A percentile compares a stretch with the other conserved stretches of the same genome.
phyloP scores from a whole-genome alignment of 1,284 basidiomycete species.

The Chalciporus sp. region DNA sequence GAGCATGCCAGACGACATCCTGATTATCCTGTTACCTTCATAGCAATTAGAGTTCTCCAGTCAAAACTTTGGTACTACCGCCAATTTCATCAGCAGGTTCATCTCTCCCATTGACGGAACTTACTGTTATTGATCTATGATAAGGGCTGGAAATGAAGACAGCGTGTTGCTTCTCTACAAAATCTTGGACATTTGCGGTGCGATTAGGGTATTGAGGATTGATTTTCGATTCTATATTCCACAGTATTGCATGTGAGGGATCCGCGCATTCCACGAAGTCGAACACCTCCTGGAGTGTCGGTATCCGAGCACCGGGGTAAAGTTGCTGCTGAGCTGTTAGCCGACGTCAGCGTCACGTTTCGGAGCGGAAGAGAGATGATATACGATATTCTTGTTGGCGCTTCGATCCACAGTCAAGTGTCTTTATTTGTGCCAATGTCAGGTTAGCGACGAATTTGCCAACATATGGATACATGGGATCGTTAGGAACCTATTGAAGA shows the following conservation, averaged over 20 bases:
- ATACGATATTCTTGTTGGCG: constrained; percentile 63
- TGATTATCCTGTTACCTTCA: constrained; percentile 52
- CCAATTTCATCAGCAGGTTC: constrained; percentile 1
- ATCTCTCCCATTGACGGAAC: constrained; percentile 21
- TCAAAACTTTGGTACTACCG: constrained; percentile 74
- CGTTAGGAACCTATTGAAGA: constrained; percentile 45
- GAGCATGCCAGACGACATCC: not conserved
- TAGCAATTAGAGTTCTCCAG: constrained; percentile 69
- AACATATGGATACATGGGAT: constrained; percentile 70
- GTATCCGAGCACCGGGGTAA: constrained; percentile 68
- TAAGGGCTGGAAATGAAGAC: constrained; percentile 61
- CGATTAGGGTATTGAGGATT: constrained; percentile 56
- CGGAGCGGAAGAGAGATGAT: not conserved
- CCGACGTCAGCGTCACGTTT: constrained; percentile 8
- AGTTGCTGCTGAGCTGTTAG: constrained; percentile 60
- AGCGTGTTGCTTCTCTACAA: constrained; percentile 63
- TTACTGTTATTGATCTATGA: constrained; percentile 59
- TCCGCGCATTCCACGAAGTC: constrained; percentile 75
- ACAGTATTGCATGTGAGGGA: constrained; percentile 56
- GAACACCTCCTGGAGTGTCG: constrained; percentile 74
- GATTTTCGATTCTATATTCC: constrained; percentile 84
- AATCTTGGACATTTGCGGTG: constrained; percentile 64
- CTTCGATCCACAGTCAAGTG: constrained; percentile 77
- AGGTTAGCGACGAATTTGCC: constrained; percentile 77
- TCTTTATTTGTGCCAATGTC: constrained; percentile 75